Percentiles rank a stretch among this genome's conserved stretches.
phyloP scores from a whole-genome alignment of 31 red algal species.

The Odonthalia washingtoniensis region DNA sequence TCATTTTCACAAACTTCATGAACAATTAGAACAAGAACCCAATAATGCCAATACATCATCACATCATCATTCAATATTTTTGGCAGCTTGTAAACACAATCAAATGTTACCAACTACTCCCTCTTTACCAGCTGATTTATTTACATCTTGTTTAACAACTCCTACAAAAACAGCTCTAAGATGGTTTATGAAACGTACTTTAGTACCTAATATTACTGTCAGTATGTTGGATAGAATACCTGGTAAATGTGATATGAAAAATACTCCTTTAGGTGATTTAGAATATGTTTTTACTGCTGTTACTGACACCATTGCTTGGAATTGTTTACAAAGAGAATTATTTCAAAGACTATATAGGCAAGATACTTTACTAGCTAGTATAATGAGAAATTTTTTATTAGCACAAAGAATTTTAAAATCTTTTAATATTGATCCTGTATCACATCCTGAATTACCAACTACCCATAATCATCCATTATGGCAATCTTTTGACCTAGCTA shows the following conservation, averaged over 20 bases:
- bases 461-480: slow-evolving; percentile 90
- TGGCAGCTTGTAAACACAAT: slow-evolving; percentile 74
- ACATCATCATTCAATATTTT: slow-evolving; percentile 80
- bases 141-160: slow-evolving; percentile 95
- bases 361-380: slow-evolving; percentile 89
- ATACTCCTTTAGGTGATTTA: slow-evolving; percentile 93
- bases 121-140: slow-evolving; percentile 91
- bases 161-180: slow-evolving; percentile 93
- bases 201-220: slow-evolving; percentile 62
- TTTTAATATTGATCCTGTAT: slow-evolving; percentile 76
- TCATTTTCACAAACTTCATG: slow-evolving; percentile 60
- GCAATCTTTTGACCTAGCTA: slow-evolving; percentile 89
- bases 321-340: slow-evolving; percentile 75
- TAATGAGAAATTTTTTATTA: slow-evolving; percentile 95
- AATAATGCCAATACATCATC: background rate
- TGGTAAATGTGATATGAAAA: slow-evolving; percentile 73
- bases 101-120: slow-evolving; percentile 83
- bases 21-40: slow-evolving; percentile 66
- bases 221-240: slow-evolving; percentile 94
- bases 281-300: slow-evolving; percentile 98
- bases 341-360: slow-evolving; percentile 94
- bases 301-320: slow-evolving; percentile 99
- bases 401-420: slow-evolving; percentile 89
- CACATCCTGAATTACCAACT: slow-evolving; percentile 71
- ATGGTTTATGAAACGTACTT: slow-evolving; percentile 76